Evolutionary conservation across 208 protist species (phyloP), one percentile per base, ranked within the genome.

Genomic region (Acanthamoeba sp.): DNA sequence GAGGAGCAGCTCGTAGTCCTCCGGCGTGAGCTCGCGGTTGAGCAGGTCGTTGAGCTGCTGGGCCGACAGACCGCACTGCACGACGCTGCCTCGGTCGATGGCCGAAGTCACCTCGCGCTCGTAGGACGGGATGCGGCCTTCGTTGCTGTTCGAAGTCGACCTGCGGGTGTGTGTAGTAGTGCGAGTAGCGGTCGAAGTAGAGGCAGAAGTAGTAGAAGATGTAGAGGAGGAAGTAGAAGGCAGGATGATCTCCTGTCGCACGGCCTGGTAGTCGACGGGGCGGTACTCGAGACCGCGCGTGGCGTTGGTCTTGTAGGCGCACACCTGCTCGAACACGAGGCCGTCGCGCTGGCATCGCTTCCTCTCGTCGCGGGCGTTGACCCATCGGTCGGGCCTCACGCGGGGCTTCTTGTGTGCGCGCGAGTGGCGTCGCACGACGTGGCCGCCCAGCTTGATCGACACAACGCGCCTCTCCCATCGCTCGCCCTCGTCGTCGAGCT

Each of bases 1-100:
- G 2, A 95, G n/a, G 0, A 96, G 48, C 7, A 96, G 42, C 55
- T 96, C 95, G 52, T 96, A 96, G 50, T 96, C 95, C 36, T 96
- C 95, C n/a, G 95, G 95, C 5, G 95, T 96, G 4, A 96, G 66
- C n/a, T 96, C 95, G 69, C 95, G 66, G 40, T 95, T 96, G 14
- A 95, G 88, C 2, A 96, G 34, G 27, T 96, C 95, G 52, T 94
- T 95, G 34, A 96, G 93, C 82, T 95, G 94, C 42, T 48, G 29
- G 69, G 90, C 91, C 10, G 78, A 45, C 2, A 96, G 95, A 22
- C 84, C 84, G 36, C 84, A 91, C 34, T 91, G 27, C 4, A 91
- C 84, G 3, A 27, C 50, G 22, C 59, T 36, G 52, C 84, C 84
- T 2, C 38, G n/a, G 50, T 62, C 32, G 59, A 91, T 91, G 1